Conservation (phyloP, 2,329 filamentous ascomycete genomes). For the Trichoderma arundinaceum region DNA sequence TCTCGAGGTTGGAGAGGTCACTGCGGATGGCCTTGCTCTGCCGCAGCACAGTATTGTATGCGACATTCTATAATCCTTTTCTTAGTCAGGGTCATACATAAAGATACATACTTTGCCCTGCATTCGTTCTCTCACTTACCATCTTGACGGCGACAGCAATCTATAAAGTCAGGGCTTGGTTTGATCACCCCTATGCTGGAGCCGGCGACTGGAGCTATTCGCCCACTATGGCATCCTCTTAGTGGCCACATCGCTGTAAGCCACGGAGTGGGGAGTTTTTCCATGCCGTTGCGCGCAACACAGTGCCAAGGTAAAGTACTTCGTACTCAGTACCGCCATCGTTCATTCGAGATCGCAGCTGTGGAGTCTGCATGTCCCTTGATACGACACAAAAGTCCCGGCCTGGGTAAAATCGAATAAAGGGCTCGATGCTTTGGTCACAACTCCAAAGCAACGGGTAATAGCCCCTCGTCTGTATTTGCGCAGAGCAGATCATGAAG, state of each 20-base stretch:
- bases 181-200: slow-evolving; percentile 17
- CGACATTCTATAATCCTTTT: slow-evolving; percentile 65
- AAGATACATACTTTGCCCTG: not conserved
- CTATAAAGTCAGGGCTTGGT: not conserved
- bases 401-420: not conserved
- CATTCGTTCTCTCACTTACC: not conserved
- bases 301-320: slow-evolving; percentile 11
- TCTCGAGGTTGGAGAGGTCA: slow-evolving; percentile 74
- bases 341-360: not conserved
- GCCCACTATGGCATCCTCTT: slow-evolving; percentile 34
- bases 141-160: slow-evolving; percentile 9
- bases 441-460: no score
- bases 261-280: slow-evolving; percentile 28
- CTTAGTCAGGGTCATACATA: not conserved
- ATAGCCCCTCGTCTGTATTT: not conserved
- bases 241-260: slow-evolving; percentile 31
- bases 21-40: slow-evolving; percentile 80
- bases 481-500: not conserved
- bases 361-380: slow-evolving; percentile 4
- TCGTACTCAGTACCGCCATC: not conserved
- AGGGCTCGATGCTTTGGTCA: no score
- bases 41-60: slow-evolving; percentile 85
- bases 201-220: slow-evolving; percentile 5
- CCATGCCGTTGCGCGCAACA: slow-evolving; percentile 17
- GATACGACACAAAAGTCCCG: not conserved